phyloP scores from a whole-genome alignment of 257 asterid genomes.

The Gardenia jasminoides region DNA sequence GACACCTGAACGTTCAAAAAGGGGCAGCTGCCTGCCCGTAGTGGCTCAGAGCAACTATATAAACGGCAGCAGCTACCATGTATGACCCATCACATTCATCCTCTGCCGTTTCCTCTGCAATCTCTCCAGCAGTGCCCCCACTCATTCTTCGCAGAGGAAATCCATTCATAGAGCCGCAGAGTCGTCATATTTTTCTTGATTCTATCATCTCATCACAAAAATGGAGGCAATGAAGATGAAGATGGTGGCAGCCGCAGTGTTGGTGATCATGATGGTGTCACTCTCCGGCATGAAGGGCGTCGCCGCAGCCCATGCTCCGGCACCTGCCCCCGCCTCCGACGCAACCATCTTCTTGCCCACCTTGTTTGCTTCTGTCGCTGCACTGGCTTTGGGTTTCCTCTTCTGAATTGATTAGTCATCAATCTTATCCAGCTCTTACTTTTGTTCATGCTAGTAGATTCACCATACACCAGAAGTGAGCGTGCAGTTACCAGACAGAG shows the following conservation, averaged over 20 bases:
- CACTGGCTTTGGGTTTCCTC: slow-evolving; percentile 44
- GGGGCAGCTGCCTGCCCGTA: not conserved
- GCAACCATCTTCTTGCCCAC: slow-evolving; percentile 49
- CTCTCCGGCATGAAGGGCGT: slow-evolving; percentile 44
- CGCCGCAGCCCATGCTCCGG: slow-evolving; percentile 52
- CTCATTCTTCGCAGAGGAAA: not conserved
- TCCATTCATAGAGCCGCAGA: not conserved
- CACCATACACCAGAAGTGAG: not conserved
- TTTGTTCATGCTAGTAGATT: not conserved
- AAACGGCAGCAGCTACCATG: not conserved
- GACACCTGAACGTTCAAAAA: not conserved
- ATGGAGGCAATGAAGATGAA: slow-evolving; percentile 44
- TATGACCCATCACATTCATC: not conserved
- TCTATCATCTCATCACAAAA: not conserved
- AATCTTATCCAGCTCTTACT: not conserved
- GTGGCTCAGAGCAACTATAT: not conserved
- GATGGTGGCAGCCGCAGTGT: slow-evolving; percentile 33
- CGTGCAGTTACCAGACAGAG: not conserved
- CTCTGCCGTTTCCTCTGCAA: not conserved
- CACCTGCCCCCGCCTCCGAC: slow-evolving; percentile 53
- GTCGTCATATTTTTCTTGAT: not conserved
- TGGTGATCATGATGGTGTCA: slow-evolving; percentile 38
- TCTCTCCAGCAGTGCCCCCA: not conserved
- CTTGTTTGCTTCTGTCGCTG: slow-evolving; percentile 38
- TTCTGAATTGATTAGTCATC: slow-evolving; percentile 23